Percentiles rank a stretch among this genome's conserved stretches.
These are phyloP conservation scores for Pseudevernia furfuracea DNA, from an alignment of 495 filamentous ascomycete genomes.

Conservation along the genomic window DNA sequence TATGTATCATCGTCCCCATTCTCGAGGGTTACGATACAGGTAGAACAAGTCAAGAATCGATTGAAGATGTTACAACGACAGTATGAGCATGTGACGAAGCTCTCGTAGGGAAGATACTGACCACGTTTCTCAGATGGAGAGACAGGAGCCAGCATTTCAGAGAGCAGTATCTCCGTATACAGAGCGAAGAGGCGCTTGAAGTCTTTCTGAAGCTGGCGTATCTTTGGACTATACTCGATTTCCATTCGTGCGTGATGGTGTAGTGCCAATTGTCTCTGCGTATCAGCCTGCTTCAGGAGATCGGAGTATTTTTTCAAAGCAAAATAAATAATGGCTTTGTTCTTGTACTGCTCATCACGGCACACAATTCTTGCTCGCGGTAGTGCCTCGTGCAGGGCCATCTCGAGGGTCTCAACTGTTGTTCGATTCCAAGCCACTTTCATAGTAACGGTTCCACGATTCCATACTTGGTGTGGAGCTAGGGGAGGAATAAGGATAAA, in stretches of 20 bases:
- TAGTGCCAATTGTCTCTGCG: slow-evolving; percentile 38
- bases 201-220: slow-evolving; percentile 62
- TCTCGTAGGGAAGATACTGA: slow-evolving; percentile 70
- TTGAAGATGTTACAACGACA: slow-evolving; percentile 97
- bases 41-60: slow-evolving; percentile 83
- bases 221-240: slow-evolving; percentile 39
- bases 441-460: slow-evolving; percentile 86
- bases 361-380: slow-evolving; percentile 85
- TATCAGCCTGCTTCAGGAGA: slow-evolving; percentile 43
- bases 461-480: slow-evolving; percentile 98
- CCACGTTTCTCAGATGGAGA: slow-evolving; percentile 52
- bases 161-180: slow-evolving; percentile 68
- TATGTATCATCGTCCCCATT: slow-evolving; percentile 68
- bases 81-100: slow-evolving; percentile 89
- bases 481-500: slow-evolving; percentile 93
- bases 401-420: slow-evolving; percentile 78
- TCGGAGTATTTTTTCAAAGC: slow-evolving; percentile 69
- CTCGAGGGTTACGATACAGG: slow-evolving; percentile 52
- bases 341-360: slow-evolving; percentile 98
- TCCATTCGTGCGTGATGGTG: slow-evolving; percentile 27
- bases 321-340: slow-evolving; percentile 88
- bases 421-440: slow-evolving; percentile 99
- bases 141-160: slow-evolving; percentile 71
- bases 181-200: slow-evolving; percentile 71
- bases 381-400: slow-evolving; percentile 78